phyloP scores from a whole-genome alignment of 139 green algal species.

The Chlorella sp. region DNA sequence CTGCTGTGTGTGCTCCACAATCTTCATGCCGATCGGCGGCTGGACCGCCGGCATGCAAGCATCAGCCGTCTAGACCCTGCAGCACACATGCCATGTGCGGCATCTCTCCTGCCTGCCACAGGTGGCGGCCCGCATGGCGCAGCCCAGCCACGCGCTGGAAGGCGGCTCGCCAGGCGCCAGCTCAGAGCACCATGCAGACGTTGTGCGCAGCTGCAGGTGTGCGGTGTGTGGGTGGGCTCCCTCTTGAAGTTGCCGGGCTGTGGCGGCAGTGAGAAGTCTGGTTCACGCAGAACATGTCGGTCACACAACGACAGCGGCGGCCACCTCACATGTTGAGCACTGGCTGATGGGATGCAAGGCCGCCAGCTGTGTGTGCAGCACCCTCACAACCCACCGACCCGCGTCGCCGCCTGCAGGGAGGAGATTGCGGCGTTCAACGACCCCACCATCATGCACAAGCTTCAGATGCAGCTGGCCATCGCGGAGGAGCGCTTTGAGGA shows the following conservation, averaged over 20 bases:
- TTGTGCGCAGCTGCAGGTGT: conserved; percentile 44
- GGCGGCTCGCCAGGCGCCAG: not conserved
- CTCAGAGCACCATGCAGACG: conserved; percentile 23
- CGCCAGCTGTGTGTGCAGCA: too few relatives aligned
- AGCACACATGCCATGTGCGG: not conserved
- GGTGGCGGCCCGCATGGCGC: conserved; percentile 43
- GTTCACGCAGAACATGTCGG: too few relatives aligned
- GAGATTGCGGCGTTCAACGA: conserved; percentile 76
- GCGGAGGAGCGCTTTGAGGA: conserved; percentile 86
- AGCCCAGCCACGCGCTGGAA: conserved; percentile 15
- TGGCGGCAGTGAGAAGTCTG: too few relatives aligned
- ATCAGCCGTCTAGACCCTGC: too few relatives aligned
- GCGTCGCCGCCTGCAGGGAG: conserved; percentile 70
- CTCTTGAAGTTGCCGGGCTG: too few relatives aligned
- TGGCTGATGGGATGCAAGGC: too few relatives aligned
- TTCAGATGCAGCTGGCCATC: conserved; percentile 84
- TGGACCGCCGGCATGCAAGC: too few relatives aligned
- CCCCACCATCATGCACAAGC: conserved; percentile 79
- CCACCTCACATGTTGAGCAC: too few relatives aligned
- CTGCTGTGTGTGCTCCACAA: not conserved
- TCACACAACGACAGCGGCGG: too few relatives aligned
- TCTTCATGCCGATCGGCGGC: too few relatives aligned
- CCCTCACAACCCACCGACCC: too few relatives aligned
- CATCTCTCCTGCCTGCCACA: not conserved
- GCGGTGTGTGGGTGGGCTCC: not conserved